Conservation (phyloP, 1,284 basidiomycete species). For the Ustilago sp. region DNA sequence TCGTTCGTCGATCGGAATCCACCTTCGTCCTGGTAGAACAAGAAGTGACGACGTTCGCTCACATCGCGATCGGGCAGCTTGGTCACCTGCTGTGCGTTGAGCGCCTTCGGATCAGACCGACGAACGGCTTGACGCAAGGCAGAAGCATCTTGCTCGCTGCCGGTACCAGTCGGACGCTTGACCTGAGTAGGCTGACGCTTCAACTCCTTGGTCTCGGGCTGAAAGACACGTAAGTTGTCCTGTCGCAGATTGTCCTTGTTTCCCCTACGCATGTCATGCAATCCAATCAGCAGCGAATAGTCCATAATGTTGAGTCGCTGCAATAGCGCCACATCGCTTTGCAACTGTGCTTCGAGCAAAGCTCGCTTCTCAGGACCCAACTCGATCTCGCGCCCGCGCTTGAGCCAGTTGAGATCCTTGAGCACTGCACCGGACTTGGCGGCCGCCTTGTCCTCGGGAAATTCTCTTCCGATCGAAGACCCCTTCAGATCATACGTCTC, state of each 20-base stretch:
- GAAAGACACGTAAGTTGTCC: conserved; percentile 90
- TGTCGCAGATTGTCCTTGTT: conserved; percentile 90
- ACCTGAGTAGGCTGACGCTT: conserved; percentile 44
- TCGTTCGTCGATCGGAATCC: conserved; percentile 91
- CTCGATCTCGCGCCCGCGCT: conserved; percentile 81
- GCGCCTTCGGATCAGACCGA: conserved; percentile 81
- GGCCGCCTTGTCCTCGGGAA: conserved; percentile 84
- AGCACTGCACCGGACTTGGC: conserved; percentile 87
- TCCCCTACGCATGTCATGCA: conserved; percentile 90
- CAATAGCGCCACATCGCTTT: conserved; percentile 86
- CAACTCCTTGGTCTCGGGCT: conserved; percentile 73
- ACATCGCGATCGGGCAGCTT: conserved; percentile 77
- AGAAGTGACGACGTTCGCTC: conserved; percentile 83
- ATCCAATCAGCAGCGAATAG: conserved; percentile 91
- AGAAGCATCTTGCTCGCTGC: conserved; percentile 75
- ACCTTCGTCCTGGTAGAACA: conserved; percentile 98
- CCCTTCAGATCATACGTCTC: conserved; percentile 98
- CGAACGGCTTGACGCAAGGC: conserved; percentile 76
- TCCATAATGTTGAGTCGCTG: conserved; percentile 91
- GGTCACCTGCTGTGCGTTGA: conserved; percentile 75
- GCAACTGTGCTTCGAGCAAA: conserved; percentile 86
- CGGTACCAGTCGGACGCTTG: conserved; percentile 36
- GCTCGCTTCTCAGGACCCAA: conserved; percentile 94
- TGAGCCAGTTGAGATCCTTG: conserved; percentile 97
- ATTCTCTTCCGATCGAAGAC: conserved; percentile 87